Evolutionary conservation across 768 basidiomycete species (phyloP).

Genomic region (Arthromyces matolae): DNA sequence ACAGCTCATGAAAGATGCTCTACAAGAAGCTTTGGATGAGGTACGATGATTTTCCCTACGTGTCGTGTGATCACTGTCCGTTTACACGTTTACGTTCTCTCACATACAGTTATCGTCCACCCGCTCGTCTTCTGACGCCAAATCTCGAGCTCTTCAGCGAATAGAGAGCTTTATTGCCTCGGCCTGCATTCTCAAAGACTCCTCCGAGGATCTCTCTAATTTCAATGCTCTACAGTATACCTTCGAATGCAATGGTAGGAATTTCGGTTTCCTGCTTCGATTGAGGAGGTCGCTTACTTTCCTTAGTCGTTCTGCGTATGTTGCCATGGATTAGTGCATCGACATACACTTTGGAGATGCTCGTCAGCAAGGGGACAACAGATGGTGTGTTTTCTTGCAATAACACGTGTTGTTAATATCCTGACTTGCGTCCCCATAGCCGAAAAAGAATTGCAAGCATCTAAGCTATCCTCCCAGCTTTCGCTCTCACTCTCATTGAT

Average conservation of each 20-base stretch:
- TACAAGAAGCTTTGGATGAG: slow-evolving; percentile 67
- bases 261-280: not conserved
- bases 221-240: slow-evolving; percentile 71
- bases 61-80: not conserved
- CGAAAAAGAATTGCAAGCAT: slow-evolving; percentile 46
- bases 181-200: slow-evolving; percentile 41
- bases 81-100: slow-evolving; percentile 8
- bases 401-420: slow-evolving; percentile 1
- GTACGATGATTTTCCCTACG: slow-evolving; percentile 36
- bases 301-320: slow-evolving; percentile 62
- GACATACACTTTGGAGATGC: slow-evolving; percentile 45
- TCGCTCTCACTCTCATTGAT: slow-evolving; percentile 61
- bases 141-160: slow-evolving; percentile 50
- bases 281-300: not conserved
- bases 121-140: slow-evolving; percentile 48
- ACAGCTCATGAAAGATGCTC: slow-evolving; percentile 35
- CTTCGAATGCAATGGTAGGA: slow-evolving; percentile 80
- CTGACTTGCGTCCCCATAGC: slow-evolving; percentile 14
- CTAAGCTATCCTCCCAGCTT: slow-evolving; percentile 48
- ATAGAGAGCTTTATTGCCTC: slow-evolving; percentile 54
- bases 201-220: slow-evolving; percentile 42
- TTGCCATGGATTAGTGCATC: slow-evolving; percentile 58
- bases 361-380: slow-evolving; percentile 41
- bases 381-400: slow-evolving; percentile 37
- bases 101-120: slow-evolving; percentile 57